Evolutionary conservation across 2,329 filamentous ascomycete species (phyloP).

Genomic region (Keithomyces neogunnii): DNA sequence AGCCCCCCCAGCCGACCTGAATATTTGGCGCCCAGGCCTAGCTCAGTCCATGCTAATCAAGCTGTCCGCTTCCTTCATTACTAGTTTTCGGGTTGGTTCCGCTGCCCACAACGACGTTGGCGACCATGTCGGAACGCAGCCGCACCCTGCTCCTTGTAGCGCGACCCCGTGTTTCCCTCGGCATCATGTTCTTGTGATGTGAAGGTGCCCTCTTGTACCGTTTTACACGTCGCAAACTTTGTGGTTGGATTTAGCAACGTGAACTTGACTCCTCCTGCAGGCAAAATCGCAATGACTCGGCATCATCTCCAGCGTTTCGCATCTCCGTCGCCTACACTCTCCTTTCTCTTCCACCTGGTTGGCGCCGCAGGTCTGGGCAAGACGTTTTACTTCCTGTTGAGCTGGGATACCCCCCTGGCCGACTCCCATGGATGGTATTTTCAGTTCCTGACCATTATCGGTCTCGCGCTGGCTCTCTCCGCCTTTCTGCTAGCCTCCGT

Average conservation of each 20-base stretch:
- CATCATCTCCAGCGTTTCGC: conserved; percentile 59
- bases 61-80: neutral
- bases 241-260: neutral
- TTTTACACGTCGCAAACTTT: neutral
- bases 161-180: neutral
- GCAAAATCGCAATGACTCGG: conserved; percentile 24
- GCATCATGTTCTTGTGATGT: neutral
- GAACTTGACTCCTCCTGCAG: neutral
- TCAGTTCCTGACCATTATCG: conserved; percentile 69
- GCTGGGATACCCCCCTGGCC: conserved; percentile 43
- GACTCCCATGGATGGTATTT: conserved; percentile 58
- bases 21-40: too few species aligned
- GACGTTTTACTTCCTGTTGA: conserved; percentile 42
- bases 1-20: too few species aligned
- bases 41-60: too few species aligned
- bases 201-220: neutral
- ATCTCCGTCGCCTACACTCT: conserved; percentile 56
- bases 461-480: conserved; percentile 49
- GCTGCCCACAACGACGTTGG: neutral
- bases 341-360: conserved; percentile 50
- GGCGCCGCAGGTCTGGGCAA: conserved; percentile 45
- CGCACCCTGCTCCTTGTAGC: neutral
- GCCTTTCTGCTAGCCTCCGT: conserved; percentile 55
- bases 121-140: conserved; percentile 3
- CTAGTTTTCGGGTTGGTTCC: neutral